These are phyloP conservation scores for Emmonsiellopsis sp. DNA, from an alignment of 2,329 filamentous ascomycete species.

Conservation along the genomic window DNA sequence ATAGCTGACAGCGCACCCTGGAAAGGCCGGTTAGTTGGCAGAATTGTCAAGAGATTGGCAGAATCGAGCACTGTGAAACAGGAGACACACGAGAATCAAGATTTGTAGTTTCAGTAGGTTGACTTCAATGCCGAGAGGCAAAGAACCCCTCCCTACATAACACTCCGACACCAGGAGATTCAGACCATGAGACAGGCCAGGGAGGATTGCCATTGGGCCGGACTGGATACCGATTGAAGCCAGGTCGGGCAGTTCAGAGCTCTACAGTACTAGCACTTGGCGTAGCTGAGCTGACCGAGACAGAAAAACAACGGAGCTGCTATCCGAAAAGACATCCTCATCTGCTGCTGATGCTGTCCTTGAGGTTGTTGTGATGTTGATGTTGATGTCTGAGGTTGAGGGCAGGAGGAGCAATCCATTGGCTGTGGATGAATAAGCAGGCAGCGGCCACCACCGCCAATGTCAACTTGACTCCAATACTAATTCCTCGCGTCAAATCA, in stretches of 20 bases:
- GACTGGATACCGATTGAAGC: not conserved
- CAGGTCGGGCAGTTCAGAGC: not conserved
- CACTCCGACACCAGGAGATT: not conserved
- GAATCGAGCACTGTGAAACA: not conserved
- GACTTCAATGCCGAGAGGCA: not conserved
- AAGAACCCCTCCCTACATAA: too few species aligned
- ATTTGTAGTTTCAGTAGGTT: not conserved
- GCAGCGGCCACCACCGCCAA: too few species aligned
- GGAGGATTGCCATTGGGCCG: slow-evolving; percentile 1
- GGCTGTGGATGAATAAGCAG: not conserved
- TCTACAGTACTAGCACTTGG: not conserved
- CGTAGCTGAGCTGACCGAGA: not conserved
- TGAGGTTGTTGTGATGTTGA: not conserved
- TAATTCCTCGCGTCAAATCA: not conserved
- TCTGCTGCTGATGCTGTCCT: not conserved
- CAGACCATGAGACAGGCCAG: not conserved
- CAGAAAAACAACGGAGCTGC: not conserved
- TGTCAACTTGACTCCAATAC: too few species aligned
- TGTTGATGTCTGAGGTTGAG: not conserved
- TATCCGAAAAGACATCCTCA: too few species aligned
- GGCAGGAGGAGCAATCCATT: not conserved
- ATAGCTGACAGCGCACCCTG: not conserved
- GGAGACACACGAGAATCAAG: not conserved
- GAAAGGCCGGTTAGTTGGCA: not conserved
- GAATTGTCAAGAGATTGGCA: not conserved